Conservation (phyloP, 2,329 filamentous ascomycete species). For the Thelonectria discophora region DNA sequence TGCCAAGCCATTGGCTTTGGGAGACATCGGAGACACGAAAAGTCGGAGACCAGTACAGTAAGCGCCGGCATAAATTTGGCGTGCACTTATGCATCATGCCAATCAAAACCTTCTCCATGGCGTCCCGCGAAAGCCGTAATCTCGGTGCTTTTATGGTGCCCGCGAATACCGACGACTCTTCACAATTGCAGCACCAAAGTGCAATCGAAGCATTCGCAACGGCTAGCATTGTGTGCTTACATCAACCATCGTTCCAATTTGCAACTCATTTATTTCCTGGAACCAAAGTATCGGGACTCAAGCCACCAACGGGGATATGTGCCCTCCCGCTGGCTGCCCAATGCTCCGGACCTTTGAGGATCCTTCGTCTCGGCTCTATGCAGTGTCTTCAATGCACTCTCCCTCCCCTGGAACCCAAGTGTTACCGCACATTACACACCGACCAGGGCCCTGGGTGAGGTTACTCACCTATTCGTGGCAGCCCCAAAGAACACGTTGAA, state of each 20-base stretch:
- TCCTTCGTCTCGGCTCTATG: conserved; percentile 8
- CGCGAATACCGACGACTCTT: not conserved
- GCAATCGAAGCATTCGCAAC: not conserved
- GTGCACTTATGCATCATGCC: not conserved
- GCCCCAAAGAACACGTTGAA: not conserved
- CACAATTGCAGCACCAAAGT: no score
- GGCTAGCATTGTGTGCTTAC: not conserved
- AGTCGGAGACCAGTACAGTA: not conserved
- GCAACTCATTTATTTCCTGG: conserved; percentile 9
- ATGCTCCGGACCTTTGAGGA: conserved; percentile 1
- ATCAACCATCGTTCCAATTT: not conserved
- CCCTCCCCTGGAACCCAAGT: conserved; percentile 2
- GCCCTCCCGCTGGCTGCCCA: conserved; percentile 10
- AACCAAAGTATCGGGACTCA: conserved; percentile 9
- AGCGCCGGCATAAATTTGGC: conserved; percentile 1
- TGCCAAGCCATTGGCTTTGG: conserved; percentile 11
- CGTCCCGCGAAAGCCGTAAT: not conserved
- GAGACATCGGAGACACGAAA: not conserved
- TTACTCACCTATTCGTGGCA: not conserved
- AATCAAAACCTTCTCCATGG: conserved; percentile 1
- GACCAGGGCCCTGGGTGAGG: not conserved
- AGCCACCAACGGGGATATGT: conserved; percentile 13
- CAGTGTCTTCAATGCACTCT: conserved; percentile 6
- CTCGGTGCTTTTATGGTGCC: not conserved
- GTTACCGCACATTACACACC: conserved; percentile 1